Percentiles rank a stretch among this genome's conserved stretches.
These are phyloP conservation scores for Daldinia vernicosa DNA, from an alignment of 495 filamentous ascomycete genomes.

Conservation along the genomic window DNA sequence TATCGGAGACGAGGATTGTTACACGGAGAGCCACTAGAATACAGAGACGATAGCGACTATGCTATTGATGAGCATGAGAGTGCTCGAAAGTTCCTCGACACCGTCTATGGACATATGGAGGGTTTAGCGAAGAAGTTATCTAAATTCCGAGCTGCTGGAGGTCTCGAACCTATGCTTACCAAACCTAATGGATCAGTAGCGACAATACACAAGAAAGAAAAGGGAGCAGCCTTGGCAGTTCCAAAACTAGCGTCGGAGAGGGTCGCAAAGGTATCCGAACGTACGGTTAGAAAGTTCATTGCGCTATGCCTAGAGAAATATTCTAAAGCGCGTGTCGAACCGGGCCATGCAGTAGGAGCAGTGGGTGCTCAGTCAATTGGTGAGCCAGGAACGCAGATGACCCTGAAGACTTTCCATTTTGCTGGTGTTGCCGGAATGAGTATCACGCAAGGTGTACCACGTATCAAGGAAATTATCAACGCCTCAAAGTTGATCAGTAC, in stretches of 20 bases:
- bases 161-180: conserved; percentile 46
- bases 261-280: conserved; percentile 80
- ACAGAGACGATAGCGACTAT: conserved; percentile 70
- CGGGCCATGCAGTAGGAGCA: conserved; percentile 96
- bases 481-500: conserved; percentile 92
- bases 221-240: conserved; percentile 39
- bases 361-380: conserved; percentile 98
- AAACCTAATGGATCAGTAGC: conserved; percentile 36
- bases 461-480: conserved; percentile 99
- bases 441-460: conserved; percentile 97
- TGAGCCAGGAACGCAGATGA: conserved; percentile 99
- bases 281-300: conserved; percentile 78
- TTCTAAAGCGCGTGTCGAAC: conserved; percentile 85
- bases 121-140: conserved; percentile 59
- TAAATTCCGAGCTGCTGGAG: conserved; percentile 55
- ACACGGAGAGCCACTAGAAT: conserved; percentile 61
- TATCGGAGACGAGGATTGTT: conserved; percentile 66
- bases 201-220: conserved; percentile 52
- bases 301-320: conserved; percentile 87
- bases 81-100: conserved; percentile 80
- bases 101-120: conserved; percentile 73
- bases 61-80: conserved; percentile 86
- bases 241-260: conserved; percentile 63
- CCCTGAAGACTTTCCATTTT: conserved; percentile 99
- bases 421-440: conserved; percentile 99